These are phyloP conservation scores for Neofusicoccum ribis DNA, from an alignment of 2,329 filamentous ascomycete species.

Conservation along the genomic window DNA sequence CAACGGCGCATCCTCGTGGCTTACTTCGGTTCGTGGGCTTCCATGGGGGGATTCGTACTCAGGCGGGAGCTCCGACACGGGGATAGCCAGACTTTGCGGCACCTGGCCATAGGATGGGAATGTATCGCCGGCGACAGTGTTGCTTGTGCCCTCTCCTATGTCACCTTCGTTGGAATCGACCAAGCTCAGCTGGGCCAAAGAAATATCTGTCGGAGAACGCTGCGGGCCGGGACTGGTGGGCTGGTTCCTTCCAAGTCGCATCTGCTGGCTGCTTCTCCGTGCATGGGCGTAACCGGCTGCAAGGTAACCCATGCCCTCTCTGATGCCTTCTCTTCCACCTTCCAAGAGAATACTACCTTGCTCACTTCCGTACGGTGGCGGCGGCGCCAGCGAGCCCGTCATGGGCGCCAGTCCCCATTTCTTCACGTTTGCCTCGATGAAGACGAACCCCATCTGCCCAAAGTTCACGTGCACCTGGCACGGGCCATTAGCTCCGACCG, in stretches of 20 bases:
- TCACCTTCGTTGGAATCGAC: conserved; percentile 63
- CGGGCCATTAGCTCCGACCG: conserved; percentile 92
- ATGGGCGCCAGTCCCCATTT: conserved; percentile 98
- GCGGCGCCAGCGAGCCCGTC: conserved; percentile 90
- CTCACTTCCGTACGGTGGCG: conserved; percentile 94
- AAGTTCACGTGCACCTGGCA: conserved; percentile 95
- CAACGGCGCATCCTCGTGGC: conserved; percentile 52
- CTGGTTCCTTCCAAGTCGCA: conserved; percentile 64
- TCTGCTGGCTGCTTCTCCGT: conserved; percentile 74
- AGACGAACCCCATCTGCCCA: conserved; percentile 96
- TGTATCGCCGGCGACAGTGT: not conserved
- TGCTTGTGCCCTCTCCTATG: conserved; percentile 69
- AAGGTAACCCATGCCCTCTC: conserved; percentile 56
- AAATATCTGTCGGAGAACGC: conserved; percentile 93
- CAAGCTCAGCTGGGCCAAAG: conserved; percentile 79
- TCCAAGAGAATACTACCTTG: conserved; percentile 95
- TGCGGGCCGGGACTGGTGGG: conserved; percentile 86
- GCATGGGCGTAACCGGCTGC: conserved; percentile 56
- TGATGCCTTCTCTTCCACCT: conserved; percentile 62
- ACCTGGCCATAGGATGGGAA: conserved; percentile 15
- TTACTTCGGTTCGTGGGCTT: conserved; percentile 23
- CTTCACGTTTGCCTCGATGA: conserved; percentile 99
- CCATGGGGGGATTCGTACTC: conserved; percentile 53
- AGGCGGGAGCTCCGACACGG: conserved; percentile 45
- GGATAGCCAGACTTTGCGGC: conserved; percentile 11